Percentiles rank a stretch among this genome's conserved stretches.
Evolutionary conservation across 2,329 filamentous ascomycete species (phyloP).

Genomic region (Hirsutella thompsonii): DNA sequence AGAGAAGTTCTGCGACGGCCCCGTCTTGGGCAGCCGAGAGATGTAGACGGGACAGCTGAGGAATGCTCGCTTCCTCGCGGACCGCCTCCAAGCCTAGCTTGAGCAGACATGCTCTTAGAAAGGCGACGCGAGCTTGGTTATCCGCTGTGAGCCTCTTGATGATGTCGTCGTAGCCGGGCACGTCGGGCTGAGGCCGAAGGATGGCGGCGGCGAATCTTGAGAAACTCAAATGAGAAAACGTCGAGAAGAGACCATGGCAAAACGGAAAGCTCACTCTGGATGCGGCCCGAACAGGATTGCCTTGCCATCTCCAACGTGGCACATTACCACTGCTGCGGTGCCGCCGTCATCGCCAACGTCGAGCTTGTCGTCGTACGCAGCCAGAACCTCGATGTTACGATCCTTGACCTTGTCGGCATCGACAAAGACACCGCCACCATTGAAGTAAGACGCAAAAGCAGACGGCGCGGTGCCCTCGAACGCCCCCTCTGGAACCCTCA

Average conservation of each 20-base stretch:
- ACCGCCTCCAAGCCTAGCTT: slow-evolving; percentile 76
- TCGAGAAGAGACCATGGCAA: background rate
- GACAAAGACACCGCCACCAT: slow-evolving; percentile 89
- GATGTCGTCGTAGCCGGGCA: slow-evolving; percentile 57
- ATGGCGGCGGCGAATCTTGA: slow-evolving; percentile 71
- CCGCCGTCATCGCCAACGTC: slow-evolving; percentile 64
- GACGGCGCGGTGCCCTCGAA: slow-evolving; percentile 46
- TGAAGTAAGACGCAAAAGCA: slow-evolving; percentile 71
- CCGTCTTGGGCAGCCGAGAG: slow-evolving; percentile 56
- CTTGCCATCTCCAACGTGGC: slow-evolving; percentile 68
- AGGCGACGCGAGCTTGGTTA: slow-evolving; percentile 56
- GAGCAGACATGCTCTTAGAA: slow-evolving; percentile 64
- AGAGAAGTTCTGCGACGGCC: slow-evolving; percentile 55
- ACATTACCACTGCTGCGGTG: slow-evolving; percentile 70
- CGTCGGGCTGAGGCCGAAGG: slow-evolving; percentile 51
- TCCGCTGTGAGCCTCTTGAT: slow-evolving; percentile 55
- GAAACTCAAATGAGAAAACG: background rate
- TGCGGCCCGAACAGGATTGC: slow-evolving; percentile 78
- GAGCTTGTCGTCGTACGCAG: slow-evolving; percentile 62
- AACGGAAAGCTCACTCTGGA: slow-evolving; percentile 53
- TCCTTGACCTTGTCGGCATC: slow-evolving; percentile 51
- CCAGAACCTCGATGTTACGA: slow-evolving; percentile 65
- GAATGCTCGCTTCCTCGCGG: slow-evolving; percentile 54
- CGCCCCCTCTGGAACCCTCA: slow-evolving; percentile 49
- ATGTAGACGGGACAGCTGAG: slow-evolving; percentile 71